phyloP scores from a whole-genome alignment of 2,329 filamentous ascomycete genomes.

The Hymenoscyphus repandus region DNA sequence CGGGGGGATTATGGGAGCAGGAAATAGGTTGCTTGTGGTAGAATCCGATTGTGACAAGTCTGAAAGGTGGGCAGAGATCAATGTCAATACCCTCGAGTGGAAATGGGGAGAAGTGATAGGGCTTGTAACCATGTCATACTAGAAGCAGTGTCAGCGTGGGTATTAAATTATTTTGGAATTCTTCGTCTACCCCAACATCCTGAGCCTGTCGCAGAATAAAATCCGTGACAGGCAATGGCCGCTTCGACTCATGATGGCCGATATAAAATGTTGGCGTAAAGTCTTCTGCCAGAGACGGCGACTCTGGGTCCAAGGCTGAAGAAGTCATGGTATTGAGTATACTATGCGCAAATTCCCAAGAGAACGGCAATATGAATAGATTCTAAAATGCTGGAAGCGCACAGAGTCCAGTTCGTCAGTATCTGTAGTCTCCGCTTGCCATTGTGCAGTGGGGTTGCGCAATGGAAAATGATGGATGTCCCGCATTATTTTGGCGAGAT shows the following conservation, averaged over 20 bases:
- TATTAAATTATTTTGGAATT: slow-evolving; percentile 12
- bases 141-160: slow-evolving; percentile 17
- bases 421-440: too few species aligned
- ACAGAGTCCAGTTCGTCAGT: too few species aligned
- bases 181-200: slow-evolving; percentile 57
- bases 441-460: too few species aligned
- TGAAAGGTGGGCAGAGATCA: slow-evolving; percentile 49
- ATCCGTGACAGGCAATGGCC: slow-evolving; percentile 55
- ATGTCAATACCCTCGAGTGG: slow-evolving; percentile 58
- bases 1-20: slow-evolving; percentile 57
- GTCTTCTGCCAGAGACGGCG: slow-evolving; percentile 24
- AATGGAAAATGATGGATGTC: too few species aligned
- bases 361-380: too few species aligned
- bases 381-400: too few species aligned
- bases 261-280: slow-evolving; percentile 55
- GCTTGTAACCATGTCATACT: slow-evolving; percentile 77
- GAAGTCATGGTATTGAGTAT: background rate
- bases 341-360: too few species aligned
- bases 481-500: too few species aligned
- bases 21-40: slow-evolving; percentile 40
- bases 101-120: slow-evolving; percentile 74
- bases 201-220: slow-evolving; percentile 62
- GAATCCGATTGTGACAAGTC: slow-evolving; percentile 41
- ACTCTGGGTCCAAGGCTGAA: slow-evolving; percentile 6
- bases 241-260: slow-evolving; percentile 66